Evolutionary conservation across 2,329 filamentous ascomycete genomes (phyloP).

Genomic region (Scedosporium minutisporum): DNA sequence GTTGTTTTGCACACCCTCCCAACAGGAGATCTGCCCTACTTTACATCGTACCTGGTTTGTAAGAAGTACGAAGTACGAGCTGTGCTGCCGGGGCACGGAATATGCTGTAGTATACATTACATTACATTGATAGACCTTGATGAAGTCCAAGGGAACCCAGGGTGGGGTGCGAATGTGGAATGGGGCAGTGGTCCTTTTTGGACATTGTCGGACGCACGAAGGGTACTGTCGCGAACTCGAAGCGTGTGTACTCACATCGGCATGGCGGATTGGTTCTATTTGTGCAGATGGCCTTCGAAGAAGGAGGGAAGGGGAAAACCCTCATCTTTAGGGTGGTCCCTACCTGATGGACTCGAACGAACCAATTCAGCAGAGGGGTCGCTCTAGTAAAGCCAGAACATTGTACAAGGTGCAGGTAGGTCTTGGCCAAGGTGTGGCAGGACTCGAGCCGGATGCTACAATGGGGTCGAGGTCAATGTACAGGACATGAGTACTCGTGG

Average conservation of each 20-base stretch:
- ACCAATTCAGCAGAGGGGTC: not conserved
- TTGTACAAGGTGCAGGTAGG: not conserved
- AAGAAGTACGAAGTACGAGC: not conserved
- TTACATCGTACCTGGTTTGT: not conserved
- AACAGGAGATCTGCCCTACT: not conserved
- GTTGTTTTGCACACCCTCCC: not conserved
- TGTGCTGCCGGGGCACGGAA: not conserved
- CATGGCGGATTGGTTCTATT: not conserved
- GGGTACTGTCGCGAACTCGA: too few relatives aligned
- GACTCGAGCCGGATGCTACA: not conserved
- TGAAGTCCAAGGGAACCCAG: too few relatives aligned
- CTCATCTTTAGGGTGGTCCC: not conserved
- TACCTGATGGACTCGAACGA: not conserved
- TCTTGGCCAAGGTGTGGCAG: constrained; percentile 3
- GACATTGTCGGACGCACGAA: too few relatives aligned
- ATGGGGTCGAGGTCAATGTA: not conserved
- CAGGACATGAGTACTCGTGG: not conserved
- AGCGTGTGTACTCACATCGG: too few relatives aligned
- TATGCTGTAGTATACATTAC: not conserved
- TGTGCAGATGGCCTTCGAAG: not conserved
- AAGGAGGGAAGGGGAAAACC: not conserved
- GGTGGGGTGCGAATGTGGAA: too few relatives aligned
- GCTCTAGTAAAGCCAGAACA: not conserved
- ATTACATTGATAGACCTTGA: not conserved
- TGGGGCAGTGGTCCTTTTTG: too few relatives aligned